Evolutionary conservation across 345 rosid genomes (phyloP), one percentile per base, ranked within the genome.

Genomic region (Triadica sebifera): DNA sequence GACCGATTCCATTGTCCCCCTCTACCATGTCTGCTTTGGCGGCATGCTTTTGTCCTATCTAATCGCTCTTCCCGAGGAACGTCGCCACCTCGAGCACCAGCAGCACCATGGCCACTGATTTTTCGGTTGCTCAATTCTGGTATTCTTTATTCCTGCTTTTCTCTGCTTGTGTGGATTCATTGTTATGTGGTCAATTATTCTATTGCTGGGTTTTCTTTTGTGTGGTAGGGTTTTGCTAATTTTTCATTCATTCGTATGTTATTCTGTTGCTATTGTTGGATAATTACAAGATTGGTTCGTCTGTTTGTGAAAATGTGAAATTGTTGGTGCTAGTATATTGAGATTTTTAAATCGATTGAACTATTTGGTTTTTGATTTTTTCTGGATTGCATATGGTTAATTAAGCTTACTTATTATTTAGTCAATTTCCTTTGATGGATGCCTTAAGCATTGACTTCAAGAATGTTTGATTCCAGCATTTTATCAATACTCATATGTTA

Each of bases 41-140:
- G 98, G 98, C 69, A 85, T 93, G 89, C 75, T 84, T 65, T 84
- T 93, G 67, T 93, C 98, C 22, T 93, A 91, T 81, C 94, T 93
- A 20, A 80, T 93, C 38, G 96, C 98, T 62, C 98, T 93, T 53
- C 96, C 98, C 1, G 88, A 93, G 71, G 96, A 91, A 78, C 96
- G 98, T 63, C 96, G 98, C 86, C 98, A 93, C 64, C 98, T 93
- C 49, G 96, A 81, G 85, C 98, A 91, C 83, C 82, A 87, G 84
- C 91, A 88, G 65, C 94, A 90, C 64, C 88, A 75, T 58, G 81
- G 83, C 74, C 97, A 92, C 65, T 90, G 87, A 90, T 84, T 41
- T 4, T 1, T 64, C 10, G 38, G 49, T 57, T 16, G 17, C 13
- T 63, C 63, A 39, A 39, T 10, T 24, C 8, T 15, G n/a, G 19